Evolutionary conservation across 2,329 filamentous ascomycete species (phyloP).

Genomic region (Xylariaceae sp.): DNA sequence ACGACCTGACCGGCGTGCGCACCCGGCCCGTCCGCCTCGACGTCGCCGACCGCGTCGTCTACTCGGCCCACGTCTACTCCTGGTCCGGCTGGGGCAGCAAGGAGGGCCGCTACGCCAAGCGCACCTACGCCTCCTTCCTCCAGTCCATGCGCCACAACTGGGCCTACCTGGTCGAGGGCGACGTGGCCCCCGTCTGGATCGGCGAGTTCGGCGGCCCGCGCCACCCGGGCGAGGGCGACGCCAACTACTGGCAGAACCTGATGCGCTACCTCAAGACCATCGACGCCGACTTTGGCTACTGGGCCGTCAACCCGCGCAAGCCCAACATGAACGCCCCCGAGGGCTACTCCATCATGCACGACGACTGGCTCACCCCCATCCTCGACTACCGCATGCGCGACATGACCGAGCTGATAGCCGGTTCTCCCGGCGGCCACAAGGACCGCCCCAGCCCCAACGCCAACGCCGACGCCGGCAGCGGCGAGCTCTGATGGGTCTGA

Average conservation of each 20-base stretch:
- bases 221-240: conserved; percentile 45
- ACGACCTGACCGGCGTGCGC: conserved; percentile 52
- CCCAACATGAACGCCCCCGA: conserved; percentile 49
- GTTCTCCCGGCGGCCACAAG: conserved; percentile 3
- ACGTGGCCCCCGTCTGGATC: conserved; percentile 58
- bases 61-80: conserved; percentile 60
- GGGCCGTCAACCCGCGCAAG: conserved; percentile 62
- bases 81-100: conserved; percentile 64
- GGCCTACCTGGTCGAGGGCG: conserved; percentile 52
- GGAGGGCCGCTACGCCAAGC: conserved; percentile 52
- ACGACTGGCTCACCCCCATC: conserved; percentile 57
- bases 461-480: no score
- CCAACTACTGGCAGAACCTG: conserved; percentile 59
- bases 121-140: conserved; percentile 55
- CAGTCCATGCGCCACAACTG: conserved; percentile 57
- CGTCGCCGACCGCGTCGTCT: conserved; percentile 50
- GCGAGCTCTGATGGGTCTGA: no score
- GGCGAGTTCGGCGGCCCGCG: conserved; percentile 58
- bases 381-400: conserved; percentile 57
- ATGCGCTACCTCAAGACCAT: conserved; percentile 48
- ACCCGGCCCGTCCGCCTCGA: conserved; percentile 51
- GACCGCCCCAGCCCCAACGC: no score
- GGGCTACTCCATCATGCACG: conserved; percentile 52
- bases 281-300: conserved; percentile 62
- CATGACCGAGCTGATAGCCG: conserved; percentile 46